phyloP scores from a whole-genome alignment of 1,284 basidiomycete species.

The Rhodotorula sp. region DNA sequence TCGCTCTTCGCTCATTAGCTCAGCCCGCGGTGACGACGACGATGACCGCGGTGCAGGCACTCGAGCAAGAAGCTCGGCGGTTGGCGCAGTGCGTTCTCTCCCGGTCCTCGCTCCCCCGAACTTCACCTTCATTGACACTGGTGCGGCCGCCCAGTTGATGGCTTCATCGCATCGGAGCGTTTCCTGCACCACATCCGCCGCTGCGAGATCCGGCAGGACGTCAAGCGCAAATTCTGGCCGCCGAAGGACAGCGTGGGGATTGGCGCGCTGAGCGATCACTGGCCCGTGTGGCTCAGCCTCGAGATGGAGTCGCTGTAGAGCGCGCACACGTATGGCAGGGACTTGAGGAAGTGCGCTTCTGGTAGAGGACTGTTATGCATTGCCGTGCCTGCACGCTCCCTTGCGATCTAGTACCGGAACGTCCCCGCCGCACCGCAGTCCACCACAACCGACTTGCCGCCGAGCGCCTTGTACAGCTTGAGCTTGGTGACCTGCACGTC shows the following conservation, averaged over 20 bases:
- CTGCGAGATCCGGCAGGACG: constrained; percentile 42
- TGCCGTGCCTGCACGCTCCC: too few relatives aligned
- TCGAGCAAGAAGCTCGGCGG: constrained; percentile 15
- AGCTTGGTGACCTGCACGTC: constrained; percentile 3
- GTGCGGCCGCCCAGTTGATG: constrained; percentile 28
- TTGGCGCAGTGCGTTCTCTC: constrained; percentile 13
- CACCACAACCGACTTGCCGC: background rate
- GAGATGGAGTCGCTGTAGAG: constrained; percentile 22
- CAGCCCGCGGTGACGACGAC: too few relatives aligned
- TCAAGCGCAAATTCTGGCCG: constrained; percentile 20
- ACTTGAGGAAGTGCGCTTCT: too few relatives aligned
- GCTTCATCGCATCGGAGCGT: constrained; percentile 41
- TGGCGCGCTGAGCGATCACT: constrained; percentile 24
- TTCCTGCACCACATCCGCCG: constrained; percentile 29
- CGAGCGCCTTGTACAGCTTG: constrained; percentile 5
- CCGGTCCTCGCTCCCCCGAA: background rate
- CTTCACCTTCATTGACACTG: background rate
- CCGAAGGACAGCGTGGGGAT: background rate
- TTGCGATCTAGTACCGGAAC: background rate
- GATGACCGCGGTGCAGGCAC: background rate
- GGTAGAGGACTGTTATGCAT: too few relatives aligned
- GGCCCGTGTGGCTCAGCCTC: constrained; percentile 25
- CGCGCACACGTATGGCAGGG: too few relatives aligned
- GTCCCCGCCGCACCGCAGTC: background rate
- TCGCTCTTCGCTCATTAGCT: accelerated